Evolutionary conservation across 2,329 filamentous ascomycete species (phyloP).

Genomic region (Cordyceps tenuipes): DNA sequence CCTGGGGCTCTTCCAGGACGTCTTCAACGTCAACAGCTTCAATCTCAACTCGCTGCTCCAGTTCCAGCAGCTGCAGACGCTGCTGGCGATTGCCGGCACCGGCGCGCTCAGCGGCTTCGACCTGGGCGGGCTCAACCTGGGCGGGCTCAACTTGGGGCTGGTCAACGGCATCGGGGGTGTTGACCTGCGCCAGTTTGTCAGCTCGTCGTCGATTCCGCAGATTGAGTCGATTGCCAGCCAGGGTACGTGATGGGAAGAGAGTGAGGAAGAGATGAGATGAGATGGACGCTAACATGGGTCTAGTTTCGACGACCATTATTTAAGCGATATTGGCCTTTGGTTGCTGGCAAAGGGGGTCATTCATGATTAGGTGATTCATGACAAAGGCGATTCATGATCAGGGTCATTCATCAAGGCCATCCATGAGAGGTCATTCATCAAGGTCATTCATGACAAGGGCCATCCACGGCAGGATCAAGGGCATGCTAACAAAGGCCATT

Average conservation of each 20-base stretch:
- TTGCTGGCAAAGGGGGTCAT: not conserved
- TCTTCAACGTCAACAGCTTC: constrained; percentile 33
- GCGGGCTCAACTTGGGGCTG: constrained; percentile 22
- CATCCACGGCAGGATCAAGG: too few relatives aligned
- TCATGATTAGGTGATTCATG: too few relatives aligned
- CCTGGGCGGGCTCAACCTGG: constrained; percentile 20
- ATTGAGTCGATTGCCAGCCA: constrained; percentile 21
- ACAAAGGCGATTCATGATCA: too few relatives aligned
- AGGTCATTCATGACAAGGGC: too few relatives aligned
- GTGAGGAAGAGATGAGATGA: not conserved
- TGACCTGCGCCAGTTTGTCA: constrained; percentile 24
- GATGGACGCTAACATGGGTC: not conserved
- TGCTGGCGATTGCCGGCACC: constrained; percentile 25
- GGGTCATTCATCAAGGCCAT: too few relatives aligned
- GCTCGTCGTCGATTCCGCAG: constrained; percentile 20
- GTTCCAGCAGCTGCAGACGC: constrained; percentile 32
- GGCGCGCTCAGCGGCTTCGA: constrained; percentile 25
- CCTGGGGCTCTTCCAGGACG: constrained; percentile 31
- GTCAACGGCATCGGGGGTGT: constrained; percentile 21
- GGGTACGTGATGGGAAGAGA: constrained; percentile 16
- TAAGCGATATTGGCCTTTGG: not conserved
- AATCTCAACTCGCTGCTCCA: constrained; percentile 32
- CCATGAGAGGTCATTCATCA: too few relatives aligned
- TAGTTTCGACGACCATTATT: constrained; percentile 11
- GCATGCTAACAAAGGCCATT: too few relatives aligned